Base-by-base conservation (phyloP, 225 moss, liverwort and hornwort species). In the Bryum argenteum region DNA sequence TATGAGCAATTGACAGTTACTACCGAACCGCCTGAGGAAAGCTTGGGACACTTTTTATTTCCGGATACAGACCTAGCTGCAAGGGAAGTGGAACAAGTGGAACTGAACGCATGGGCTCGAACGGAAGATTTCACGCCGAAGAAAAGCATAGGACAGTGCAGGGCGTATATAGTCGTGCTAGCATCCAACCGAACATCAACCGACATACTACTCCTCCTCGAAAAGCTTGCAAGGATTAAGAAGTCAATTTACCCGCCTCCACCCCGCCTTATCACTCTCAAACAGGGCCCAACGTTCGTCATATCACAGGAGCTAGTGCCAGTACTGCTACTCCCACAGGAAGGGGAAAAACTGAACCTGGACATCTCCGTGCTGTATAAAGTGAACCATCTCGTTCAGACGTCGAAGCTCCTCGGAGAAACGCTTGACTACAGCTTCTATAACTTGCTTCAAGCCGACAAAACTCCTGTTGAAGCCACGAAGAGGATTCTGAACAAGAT, bases 381-480 rank as follows among this genome's bases (percentile, higher is more conserved):
- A 44, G 71, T 95, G 71, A 92, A 93, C 75, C 69, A 82, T 53
- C 79, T 91, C 11, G 83, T 96, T 45, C 95, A 96, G 69, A 76
- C 70, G 3, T 89, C 77, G 23, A 86, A 84, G 68, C 62, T 96
- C 6, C 71, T 81, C 70, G 89, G 86, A 24, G 81, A 83, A 54
- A 42, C 37, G 13, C 76, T 93, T 17, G 72, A 61, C 44, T 24
- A 42, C 23, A 43, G 37, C 5, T 89, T 91, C 75, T 87, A 80
- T 57, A 11, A 61, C 12, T 57, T 84, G 63, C 79, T 91, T 0
- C 63, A 77, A 51, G 33, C 68, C 4, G 58, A 33, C 2, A 33
- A 33, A 33, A 33, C 33, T 33, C 33, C 33, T 33, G 5, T 33
- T 33, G 33, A 33, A 33, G 4, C 33, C 33, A 2, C 33, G 33